phyloP scores from a whole-genome alignment of 768 basidiomycete genomes.

The Antrodiella citrinella region DNA sequence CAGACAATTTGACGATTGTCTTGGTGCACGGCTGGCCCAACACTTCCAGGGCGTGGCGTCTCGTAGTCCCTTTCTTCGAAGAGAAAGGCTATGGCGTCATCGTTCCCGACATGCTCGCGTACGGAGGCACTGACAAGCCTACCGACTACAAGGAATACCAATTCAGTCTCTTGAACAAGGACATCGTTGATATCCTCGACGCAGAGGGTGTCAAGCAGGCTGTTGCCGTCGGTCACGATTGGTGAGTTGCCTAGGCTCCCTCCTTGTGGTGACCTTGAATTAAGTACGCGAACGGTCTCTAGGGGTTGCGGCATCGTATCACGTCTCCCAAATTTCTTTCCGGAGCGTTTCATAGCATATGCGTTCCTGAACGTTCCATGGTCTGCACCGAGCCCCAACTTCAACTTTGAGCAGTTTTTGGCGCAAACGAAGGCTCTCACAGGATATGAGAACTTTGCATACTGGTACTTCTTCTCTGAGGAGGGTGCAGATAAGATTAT shows the following conservation, averaged over 20 bases:
- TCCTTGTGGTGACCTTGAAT: too few relatives aligned
- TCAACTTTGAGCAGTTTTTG: slow-evolving; percentile 20
- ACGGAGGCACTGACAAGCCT: slow-evolving; percentile 39
- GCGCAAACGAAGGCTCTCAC: slow-evolving; percentile 19
- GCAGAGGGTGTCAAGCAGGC: slow-evolving; percentile 17
- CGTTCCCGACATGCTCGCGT: slow-evolving; percentile 43
- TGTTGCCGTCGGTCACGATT: slow-evolving; percentile 28
- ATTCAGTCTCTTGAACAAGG: slow-evolving; percentile 17
- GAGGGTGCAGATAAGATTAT: slow-evolving; percentile 25
- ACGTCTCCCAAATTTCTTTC: slow-evolving; percentile 29
- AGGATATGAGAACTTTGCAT: slow-evolving; percentile 33
- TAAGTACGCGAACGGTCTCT: neutral
- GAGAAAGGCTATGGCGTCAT: slow-evolving; percentile 35
- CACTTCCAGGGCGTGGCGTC: slow-evolving; percentile 33
- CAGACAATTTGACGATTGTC: slow-evolving; percentile 29
- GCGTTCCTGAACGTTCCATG: slow-evolving; percentile 31
- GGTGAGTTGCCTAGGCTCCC: slow-evolving; percentile 13
- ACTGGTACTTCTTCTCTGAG: slow-evolving; percentile 31
- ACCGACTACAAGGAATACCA: slow-evolving; percentile 19
- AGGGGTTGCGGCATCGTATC: slow-evolving; percentile 30
- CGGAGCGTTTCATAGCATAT: slow-evolving; percentile 33
- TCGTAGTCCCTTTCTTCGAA: slow-evolving; percentile 30
- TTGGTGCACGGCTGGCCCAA: slow-evolving; percentile 40
- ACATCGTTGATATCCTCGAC: slow-evolving; percentile 28
- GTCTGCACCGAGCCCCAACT: slow-evolving; percentile 18